Evolutionary conservation across 2,329 filamentous ascomycete species (phyloP).

Genomic region (Massarina eburnea): DNA sequence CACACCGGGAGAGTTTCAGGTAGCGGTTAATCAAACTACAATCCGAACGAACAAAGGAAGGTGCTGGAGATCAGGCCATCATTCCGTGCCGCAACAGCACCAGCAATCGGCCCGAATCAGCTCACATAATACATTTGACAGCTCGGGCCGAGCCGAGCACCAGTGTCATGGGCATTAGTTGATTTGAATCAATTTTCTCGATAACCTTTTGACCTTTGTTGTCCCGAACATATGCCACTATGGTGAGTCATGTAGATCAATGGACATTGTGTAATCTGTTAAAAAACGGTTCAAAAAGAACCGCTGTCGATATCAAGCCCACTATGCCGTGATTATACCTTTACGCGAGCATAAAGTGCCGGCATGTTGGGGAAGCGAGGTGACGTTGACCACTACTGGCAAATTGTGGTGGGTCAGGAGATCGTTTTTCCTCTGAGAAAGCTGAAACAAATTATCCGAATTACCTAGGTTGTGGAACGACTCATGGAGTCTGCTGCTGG

Average conservation of each 20-base stretch:
- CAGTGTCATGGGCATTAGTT: not conserved
- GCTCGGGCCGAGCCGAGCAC: conserved; percentile 27
- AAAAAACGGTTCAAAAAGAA: conserved; percentile 10
- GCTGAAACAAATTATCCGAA: conserved; percentile 3
- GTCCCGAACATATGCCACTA: not conserved
- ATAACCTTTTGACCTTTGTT: not conserved
- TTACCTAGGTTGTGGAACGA: too few species aligned
- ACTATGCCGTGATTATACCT: conserved; percentile 6
- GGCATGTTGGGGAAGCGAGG: conserved; percentile 7
- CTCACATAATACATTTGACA: conserved; percentile 22
- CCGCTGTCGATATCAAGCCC: not conserved
- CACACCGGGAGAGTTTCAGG: not conserved
- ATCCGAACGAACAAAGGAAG: too few species aligned
- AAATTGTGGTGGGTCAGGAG: not conserved
- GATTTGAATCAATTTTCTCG: conserved; percentile 6
- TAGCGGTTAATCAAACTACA: not conserved
- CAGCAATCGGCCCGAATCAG: conserved; percentile 5
- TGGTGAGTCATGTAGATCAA: conserved; percentile 1
- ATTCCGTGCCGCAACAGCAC: not conserved
- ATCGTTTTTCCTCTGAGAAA: not conserved
- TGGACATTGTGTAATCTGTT: conserved; percentile 4
- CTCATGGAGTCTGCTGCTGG: not conserved
- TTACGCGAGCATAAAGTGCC: conserved; percentile 9
- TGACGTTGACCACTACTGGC: not conserved
- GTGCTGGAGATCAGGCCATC: too few species aligned